Evolutionary conservation across 768 basidiomycete species (phyloP).

Genomic region (Asterophora parasitica): DNA sequence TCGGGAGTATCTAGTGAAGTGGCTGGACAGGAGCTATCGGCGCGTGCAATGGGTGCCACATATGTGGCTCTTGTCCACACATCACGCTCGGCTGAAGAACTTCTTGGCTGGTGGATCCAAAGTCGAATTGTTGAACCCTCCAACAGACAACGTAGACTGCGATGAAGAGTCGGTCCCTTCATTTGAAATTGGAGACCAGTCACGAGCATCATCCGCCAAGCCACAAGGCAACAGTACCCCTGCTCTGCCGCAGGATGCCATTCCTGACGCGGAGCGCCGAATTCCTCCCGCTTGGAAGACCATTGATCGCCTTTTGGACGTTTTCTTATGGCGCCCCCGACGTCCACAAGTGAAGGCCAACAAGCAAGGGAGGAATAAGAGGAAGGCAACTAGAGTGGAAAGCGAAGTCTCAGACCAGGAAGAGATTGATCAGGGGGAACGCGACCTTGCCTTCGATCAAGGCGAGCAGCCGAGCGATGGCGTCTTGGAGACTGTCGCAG

Average conservation of each 20-base stretch:
- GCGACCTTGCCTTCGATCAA: conserved; percentile 40
- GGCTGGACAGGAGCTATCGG: conserved; percentile 74
- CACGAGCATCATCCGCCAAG: conserved; percentile 30
- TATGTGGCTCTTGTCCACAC: conserved; percentile 78
- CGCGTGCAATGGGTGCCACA: conserved; percentile 88
- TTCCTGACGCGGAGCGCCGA: conserved; percentile 65
- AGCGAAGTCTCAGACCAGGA: conserved; percentile 25
- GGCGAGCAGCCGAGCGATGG: conserved; percentile 61
- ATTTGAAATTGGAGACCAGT: conserved; percentile 41
- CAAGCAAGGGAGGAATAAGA: conserved; percentile 21
- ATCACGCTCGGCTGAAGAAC: conserved; percentile 63
- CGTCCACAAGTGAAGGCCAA: conserved; percentile 15
- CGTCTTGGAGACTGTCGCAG: conserved; percentile 54
- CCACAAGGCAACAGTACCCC: conserved; percentile 21
- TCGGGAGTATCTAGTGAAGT: conserved; percentile 93
- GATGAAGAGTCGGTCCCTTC: conserved; percentile 22
- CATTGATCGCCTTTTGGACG: conserved; percentile 86
- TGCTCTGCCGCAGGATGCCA: conserved; percentile 32
- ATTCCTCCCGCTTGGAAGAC: conserved; percentile 85
- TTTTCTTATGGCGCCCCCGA: conserved; percentile 56
- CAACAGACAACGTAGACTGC: conserved; percentile 27
- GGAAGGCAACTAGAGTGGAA: conserved; percentile 18
- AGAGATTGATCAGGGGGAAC: conserved; percentile 27
- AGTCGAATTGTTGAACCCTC: conserved; percentile 55
- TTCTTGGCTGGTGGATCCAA: conserved; percentile 69